phyloP scores from a whole-genome alignment of 164 flowering plant species.

The Berberis vulgaris region DNA sequence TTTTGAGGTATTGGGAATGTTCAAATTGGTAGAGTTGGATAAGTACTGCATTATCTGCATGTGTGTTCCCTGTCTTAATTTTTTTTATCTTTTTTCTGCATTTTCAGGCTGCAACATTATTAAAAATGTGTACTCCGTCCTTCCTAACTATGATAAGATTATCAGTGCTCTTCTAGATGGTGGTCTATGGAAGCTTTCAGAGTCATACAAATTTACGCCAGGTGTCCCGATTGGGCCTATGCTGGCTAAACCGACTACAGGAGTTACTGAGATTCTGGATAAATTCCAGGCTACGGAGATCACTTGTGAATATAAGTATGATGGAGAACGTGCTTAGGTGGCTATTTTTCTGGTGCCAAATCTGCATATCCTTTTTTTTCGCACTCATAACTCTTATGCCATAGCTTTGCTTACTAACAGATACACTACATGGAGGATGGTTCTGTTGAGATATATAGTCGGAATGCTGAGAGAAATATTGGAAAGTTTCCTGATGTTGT shows the following conservation, averaged over 20 bases:
- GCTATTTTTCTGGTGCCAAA: neutral
- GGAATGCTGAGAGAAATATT: slow-evolving; percentile 95
- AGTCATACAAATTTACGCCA: slow-evolving; percentile 60
- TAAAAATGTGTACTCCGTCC: slow-evolving; percentile 85
- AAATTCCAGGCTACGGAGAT: slow-evolving; percentile 84
- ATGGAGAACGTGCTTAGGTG: slow-evolving; percentile 99
- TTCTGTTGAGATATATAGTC: slow-evolving; percentile 90
- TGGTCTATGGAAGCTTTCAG: slow-evolving; percentile 78
- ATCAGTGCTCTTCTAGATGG: slow-evolving; percentile 65
- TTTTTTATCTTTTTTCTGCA: slow-evolving; percentile 5
- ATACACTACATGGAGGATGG: slow-evolving; percentile 88
- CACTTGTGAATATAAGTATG: slow-evolving; percentile 99
- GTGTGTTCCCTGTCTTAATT: neutral
- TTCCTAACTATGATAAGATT: slow-evolving; percentile 83
- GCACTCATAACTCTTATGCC: slow-evolving; percentile 1
- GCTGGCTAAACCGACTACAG: slow-evolving; percentile 96
- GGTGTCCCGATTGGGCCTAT: slow-evolving; percentile 98
- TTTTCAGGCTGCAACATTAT: slow-evolving; percentile 80
- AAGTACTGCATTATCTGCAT: neutral
- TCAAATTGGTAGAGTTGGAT: neutral
- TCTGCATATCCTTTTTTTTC: neutral
- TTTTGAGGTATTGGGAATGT: neutral
- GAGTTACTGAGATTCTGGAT: slow-evolving; percentile 79
- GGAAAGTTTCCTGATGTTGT: slow-evolving; percentile 94
- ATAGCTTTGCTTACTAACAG: slow-evolving; percentile 28